Base-by-base conservation (phyloP, 371 early-diverging fungal species). In the Basidiobolus heterosporus region DNA sequence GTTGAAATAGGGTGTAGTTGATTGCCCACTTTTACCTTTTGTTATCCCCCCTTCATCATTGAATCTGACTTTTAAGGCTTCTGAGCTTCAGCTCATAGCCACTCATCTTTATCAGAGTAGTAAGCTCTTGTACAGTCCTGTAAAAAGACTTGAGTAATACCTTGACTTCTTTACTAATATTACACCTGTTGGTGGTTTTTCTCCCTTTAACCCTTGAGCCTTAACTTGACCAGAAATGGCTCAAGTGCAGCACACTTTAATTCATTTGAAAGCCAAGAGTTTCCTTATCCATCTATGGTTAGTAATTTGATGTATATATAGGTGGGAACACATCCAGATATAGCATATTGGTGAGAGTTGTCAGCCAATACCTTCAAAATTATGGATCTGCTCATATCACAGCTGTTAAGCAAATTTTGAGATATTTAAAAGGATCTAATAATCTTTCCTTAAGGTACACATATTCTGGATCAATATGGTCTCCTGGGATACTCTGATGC, bases 401-500 rank as follows among this genome's bases (percentile, higher is more conserved):
- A 11, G 49, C 49, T 7, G 18, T 43, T 17, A 49, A 41, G 19
- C 49, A 47, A 7, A 16, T 49, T 17, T 19, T 49, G 5, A n/a
- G 43, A 36, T 49, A 49, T 48, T 4, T 49, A 17, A 22, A 24
- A 46, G 49, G 49, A 14, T 4, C 49, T 41, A 13, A 3, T 30
- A 9, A 30, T 30, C 3, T 30, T 9, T 30, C 5, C 30, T 30
- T 20, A 21, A 30, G 30, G 9, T 30, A 30, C 30, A 49, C 19
- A 6, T 35, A 46, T 22, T 13, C 3, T 2, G 20, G 4, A 11
- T 19, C 14, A 18, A 15, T 14, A 16, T 49, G 46, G 3, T 13
- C 20, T 49, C 3, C 4, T 38, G 22, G 45, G n/a, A 15, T 54
- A 56, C 36, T 23, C 20, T 30, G 54, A 54, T 30, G 14, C 54